Conservation (phyloP, 2,329 filamentous ascomycete genomes). For the Albifimbria verrucaria region DNA sequence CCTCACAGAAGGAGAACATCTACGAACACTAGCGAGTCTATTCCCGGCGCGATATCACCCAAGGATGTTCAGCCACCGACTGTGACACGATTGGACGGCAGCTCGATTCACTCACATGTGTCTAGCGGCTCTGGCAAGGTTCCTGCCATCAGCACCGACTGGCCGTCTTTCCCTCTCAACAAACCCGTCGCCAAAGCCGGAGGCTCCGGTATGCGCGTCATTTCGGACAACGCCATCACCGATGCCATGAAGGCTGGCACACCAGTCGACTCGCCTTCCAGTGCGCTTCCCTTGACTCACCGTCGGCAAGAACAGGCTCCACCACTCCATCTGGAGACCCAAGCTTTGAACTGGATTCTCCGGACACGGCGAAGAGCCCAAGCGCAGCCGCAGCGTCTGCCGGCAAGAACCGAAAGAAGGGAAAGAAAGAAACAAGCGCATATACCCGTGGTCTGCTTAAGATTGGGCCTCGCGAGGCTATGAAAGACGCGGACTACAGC, state of each 20-base stretch:
- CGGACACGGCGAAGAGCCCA: constrained; percentile 58
- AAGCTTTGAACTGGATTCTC: constrained; percentile 78
- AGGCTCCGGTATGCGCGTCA: constrained; percentile 72
- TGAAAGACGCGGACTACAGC: constrained; percentile 83
- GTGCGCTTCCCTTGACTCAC: constrained; percentile 49
- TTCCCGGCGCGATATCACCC: constrained; percentile 46
- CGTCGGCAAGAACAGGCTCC: constrained; percentile 74
- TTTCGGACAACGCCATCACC: constrained; percentile 70
- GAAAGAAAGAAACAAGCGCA: constrained; percentile 92
- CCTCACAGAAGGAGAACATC: constrained; percentile 61
- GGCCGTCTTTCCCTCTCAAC: constrained; percentile 49
- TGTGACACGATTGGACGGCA: constrained; percentile 59
- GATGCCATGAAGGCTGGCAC: constrained; percentile 52
- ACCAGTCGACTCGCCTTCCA: constrained; percentile 45
- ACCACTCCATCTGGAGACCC: constrained; percentile 61
- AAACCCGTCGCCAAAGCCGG: constrained; percentile 49
- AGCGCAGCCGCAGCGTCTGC: constrained; percentile 45
- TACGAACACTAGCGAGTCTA: constrained; percentile 53
- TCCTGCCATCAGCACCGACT: constrained; percentile 48
- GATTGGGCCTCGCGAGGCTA: constrained; percentile 77
- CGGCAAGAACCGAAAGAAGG: constrained; percentile 61
- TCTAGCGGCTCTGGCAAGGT: constrained; percentile 36
- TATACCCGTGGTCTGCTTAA: constrained; percentile 85
- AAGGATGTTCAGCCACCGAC: constrained; percentile 54
- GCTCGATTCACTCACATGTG: constrained; percentile 32